These are phyloP conservation scores for Leonotis leonurus DNA, from an alignment of 257 asterid species.

Conservation along the genomic window DNA sequence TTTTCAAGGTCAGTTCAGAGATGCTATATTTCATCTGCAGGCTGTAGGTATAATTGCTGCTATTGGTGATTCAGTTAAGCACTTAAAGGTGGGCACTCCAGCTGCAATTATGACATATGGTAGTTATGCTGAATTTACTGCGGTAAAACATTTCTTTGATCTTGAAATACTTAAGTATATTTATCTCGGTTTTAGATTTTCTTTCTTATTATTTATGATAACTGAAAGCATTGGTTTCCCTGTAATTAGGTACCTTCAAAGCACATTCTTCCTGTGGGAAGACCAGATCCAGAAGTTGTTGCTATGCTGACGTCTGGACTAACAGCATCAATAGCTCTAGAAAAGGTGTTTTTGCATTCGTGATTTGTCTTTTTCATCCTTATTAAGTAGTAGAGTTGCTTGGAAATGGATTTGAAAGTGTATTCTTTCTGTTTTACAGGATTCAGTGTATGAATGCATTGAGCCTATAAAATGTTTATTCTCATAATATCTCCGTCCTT, in stretches of 20 bases:
- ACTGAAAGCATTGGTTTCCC: constrained; percentile 14
- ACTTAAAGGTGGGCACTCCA: constrained; percentile 78
- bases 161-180: too few species aligned
- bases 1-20: not conserved
- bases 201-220: not conserved
- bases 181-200: not conserved
- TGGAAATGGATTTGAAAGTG: constrained; percentile 4
- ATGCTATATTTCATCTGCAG: constrained; percentile 33
- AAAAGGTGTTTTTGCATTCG: constrained; percentile 48
- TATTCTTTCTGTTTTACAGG: not conserved
- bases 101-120: constrained; percentile 96
- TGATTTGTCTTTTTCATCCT: constrained; percentile 7
- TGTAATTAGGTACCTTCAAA: constrained; percentile 56
- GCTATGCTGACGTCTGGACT: constrained; percentile 99
- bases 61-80: constrained; percentile 74
- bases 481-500: constrained; percentile 3
- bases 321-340: constrained; percentile 91
- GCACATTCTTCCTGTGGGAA: constrained; percentile 87
- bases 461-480: constrained; percentile 1
- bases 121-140: constrained; percentile 75
- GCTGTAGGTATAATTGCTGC: constrained; percentile 97
- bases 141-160: constrained; percentile 45
- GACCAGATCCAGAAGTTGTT: constrained; percentile 93
- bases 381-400: too few species aligned
- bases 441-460: not conserved